These are phyloP conservation scores for Parachlorella kessleri DNA, from an alignment of 139 green algal genomes.

Conservation along the genomic window DNA sequence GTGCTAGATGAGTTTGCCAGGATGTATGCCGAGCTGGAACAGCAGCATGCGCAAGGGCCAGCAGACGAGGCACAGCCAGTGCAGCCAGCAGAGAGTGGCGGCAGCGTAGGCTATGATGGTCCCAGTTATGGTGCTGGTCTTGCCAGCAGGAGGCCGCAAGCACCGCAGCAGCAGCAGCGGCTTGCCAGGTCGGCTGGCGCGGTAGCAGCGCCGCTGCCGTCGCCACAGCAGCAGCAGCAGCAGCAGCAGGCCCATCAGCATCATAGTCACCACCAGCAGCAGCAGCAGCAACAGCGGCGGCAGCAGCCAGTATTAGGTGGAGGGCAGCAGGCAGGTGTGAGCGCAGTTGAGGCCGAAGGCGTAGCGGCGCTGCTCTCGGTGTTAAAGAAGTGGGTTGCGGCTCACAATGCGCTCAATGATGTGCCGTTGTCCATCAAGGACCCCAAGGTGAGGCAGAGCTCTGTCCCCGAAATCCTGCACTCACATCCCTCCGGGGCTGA, in stretches of 20 bases:
- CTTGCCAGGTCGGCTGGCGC: neutral
- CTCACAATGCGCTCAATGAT: slow-evolving; percentile 22
- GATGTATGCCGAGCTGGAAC: neutral
- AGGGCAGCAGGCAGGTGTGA: neutral
- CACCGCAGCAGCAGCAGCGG: neutral
- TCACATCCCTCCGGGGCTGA: too few relatives aligned
- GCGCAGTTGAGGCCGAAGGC: slow-evolving; percentile 3
- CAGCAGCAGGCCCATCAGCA: neutral
- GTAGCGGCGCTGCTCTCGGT: slow-evolving; percentile 23
- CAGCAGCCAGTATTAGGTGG: too few relatives aligned
- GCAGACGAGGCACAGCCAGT: neutral
- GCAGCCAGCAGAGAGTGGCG: neutral
- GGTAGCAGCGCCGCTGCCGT: neutral
- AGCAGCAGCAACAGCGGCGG: neutral
- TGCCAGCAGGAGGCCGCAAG: too few relatives aligned
- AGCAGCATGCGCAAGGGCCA: too few relatives aligned
- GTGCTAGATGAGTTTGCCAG: neutral
- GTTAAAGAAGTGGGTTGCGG: slow-evolving; percentile 11
- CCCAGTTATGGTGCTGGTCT: too few relatives aligned
- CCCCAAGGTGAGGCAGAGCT: slow-evolving; percentile 13
- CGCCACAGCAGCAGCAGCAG: neutral
- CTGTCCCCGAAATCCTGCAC: too few relatives aligned
- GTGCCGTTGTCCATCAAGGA: slow-evolving; percentile 23
- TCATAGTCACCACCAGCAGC: neutral
- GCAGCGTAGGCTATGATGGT: neutral